Evolutionary conservation across 2,329 filamentous ascomycete species (phyloP).

Genomic region (Phialocephala subalpina): DNA sequence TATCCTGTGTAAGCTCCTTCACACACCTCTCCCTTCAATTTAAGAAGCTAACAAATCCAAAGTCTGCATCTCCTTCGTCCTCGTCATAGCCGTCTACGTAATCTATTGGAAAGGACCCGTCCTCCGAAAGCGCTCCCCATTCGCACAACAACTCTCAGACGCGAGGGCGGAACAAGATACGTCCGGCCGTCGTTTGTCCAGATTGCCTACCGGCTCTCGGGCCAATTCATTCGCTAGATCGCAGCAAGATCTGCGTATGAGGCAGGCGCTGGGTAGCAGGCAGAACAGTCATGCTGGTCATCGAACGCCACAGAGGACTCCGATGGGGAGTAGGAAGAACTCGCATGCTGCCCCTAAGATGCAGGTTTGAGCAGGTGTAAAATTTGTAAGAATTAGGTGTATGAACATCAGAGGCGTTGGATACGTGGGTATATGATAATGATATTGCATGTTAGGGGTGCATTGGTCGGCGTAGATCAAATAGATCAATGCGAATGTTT

Average conservation of each 20-base stretch:
- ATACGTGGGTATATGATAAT: background rate
- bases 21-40: no score
- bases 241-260: conserved; percentile 38
- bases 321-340: conserved; percentile 25
- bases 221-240: conserved; percentile 36
- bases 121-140: conserved; percentile 67
- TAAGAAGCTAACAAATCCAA: conserved; percentile 9
- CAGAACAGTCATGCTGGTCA: conserved; percentile 30
- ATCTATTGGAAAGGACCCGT: conserved; percentile 71
- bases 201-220: conserved; percentile 30
- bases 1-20: conserved; percentile 65
- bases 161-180: conserved; percentile 28
- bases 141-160: conserved; percentile 67
- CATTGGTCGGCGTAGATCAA: background rate
- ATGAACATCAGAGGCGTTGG: background rate
- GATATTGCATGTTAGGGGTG: background rate
- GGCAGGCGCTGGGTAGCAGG: conserved; percentile 34
- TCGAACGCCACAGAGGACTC: conserved; percentile 24
- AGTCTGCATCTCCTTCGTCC: conserved; percentile 64
- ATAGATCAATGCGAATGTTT: no score
- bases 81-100: conserved; percentile 69
- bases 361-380: background rate
- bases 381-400: background rate
- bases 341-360: conserved; percentile 14
- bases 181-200: conserved; percentile 22